Evolutionary conservation across 805 yeast species (phyloP), one percentile per base, ranked within the genome.

Genomic region (Kuraishia molischiana): DNA sequence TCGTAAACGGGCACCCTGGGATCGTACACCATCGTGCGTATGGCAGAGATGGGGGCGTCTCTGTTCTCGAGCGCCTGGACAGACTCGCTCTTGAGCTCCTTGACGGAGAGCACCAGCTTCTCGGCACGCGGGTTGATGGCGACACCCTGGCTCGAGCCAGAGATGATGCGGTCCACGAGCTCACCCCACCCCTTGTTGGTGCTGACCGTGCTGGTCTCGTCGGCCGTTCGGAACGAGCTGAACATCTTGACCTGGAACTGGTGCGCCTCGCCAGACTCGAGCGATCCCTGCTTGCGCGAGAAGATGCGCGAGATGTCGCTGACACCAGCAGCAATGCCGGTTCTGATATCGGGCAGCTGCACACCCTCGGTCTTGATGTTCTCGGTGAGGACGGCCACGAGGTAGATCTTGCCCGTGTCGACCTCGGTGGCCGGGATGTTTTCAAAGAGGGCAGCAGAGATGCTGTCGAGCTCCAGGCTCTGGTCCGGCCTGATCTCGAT

Each of bases 301-400:
- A 86, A 83, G 19, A 85, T 72, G 46, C 95, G 71, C 4, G 92
- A 76, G 35, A 86, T 79, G 58, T 86, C 95, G 29, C 85, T 73
- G 13, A 82, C 92, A 55, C 96, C 96, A 3, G 87, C 89, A 29
- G 90, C 92, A 13, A 86, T 74, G 40, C 95, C 95, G 51, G 79
- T 78, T 51, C 84, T 77, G 35, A 81, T 69, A 13, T 34, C 35
- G 13, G 32, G 15, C 24, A 38, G 26, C 5, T 29, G 24, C 13
- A 6, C 5, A 17, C 74, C 39, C 2, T 37, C 35, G 22, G 42
- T 44, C 11, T 38, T 26, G 36, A 84, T 68, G 34, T 74, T 77
- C 54, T 86, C 95, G 5, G 83, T 79, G 40, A 86, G 61, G 3
- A 80, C 70, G 0, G 85, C 90, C 29, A 81, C 94, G 45, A 86